These are phyloP conservation scores for Pythium aquatile DNA, from an alignment of 352 stramenopile genomes.

Conservation along the genomic window DNA sequence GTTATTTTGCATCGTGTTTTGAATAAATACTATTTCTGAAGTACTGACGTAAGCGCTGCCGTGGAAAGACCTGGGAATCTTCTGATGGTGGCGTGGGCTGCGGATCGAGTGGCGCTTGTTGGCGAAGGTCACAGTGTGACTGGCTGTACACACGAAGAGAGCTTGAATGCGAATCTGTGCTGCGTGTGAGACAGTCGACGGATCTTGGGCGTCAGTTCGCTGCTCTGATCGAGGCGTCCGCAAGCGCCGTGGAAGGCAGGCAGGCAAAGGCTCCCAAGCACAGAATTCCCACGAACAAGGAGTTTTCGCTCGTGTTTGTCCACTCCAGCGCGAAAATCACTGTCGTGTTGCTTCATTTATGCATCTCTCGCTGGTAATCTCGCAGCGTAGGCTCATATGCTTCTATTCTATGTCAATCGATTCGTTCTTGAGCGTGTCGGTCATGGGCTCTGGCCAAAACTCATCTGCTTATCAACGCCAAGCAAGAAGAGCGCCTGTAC, in stretches of 20 bases:
- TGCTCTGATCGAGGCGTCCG: no score
- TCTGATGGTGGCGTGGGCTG: constrained; percentile 6
- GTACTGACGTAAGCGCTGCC: constrained; percentile 7
- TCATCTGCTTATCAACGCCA: constrained; percentile 27
- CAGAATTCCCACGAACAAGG: no score
- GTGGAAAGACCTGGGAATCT: constrained; percentile 8
- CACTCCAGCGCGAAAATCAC: not conserved
- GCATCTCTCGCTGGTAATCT: not conserved
- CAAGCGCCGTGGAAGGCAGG: no score
- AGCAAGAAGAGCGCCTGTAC: constrained; percentile 25
- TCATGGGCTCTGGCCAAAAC: constrained; percentile 13
- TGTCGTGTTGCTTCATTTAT: not conserved
- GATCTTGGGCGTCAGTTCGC: no score
- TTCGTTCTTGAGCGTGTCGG: not conserved
- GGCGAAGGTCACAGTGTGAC: no score
- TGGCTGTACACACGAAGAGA: constrained; percentile 5
- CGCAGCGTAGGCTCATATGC: not conserved
- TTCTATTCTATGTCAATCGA: constrained; percentile 13
- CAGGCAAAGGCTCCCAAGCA: no score
- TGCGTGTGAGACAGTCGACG: no score
- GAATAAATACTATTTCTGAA: not conserved
- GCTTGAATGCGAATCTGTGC: not conserved
- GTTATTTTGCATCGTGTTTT: constrained; percentile 9
- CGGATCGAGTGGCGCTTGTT: not conserved
- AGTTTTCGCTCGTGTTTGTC: no score